Evolutionary conservation across 2,329 filamentous ascomycete genomes (phyloP), one percentile per base, ranked within the genome.

Genomic region (Moelleriella libera): DNA sequence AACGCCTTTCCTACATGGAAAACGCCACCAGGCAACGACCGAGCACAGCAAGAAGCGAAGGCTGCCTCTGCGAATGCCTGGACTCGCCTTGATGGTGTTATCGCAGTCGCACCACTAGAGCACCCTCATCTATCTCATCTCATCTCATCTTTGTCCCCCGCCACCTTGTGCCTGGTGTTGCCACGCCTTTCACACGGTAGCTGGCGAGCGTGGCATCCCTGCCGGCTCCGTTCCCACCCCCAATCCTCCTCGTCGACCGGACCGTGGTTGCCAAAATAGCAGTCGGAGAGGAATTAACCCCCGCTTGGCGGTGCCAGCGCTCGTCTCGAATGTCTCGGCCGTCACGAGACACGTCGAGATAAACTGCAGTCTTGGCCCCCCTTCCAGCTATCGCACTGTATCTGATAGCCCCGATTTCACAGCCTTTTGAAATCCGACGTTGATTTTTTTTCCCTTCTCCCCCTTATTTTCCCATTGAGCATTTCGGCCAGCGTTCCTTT

Each of bases 321-420:
- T 42, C 46, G 50, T 45, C 45, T 43, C 45, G 45, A 45, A 49
- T 54, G 55, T 55, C 54, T 51, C 51, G 49, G 51, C 45, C 45
- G 43, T 50, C 29, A 51, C 50, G 48, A 53, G 48, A 46, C 54
- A 47, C 49, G 48, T 50, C 49, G 50, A 53, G 50, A 49, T 46
- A 48, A 43, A 29, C 42, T 43, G 47, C 44, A 39, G 39, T 40
- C 43, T 46, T 32, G 34, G 46, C 41, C 29, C 30, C 39, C 30
- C 49, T n/a, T 45, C 45, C n/a, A 48, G 41, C 11, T 7, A 37
- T 37, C 32, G 11, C 32, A 37, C 11, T 11, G 32, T 11, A n/a
- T n/a, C n/a, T n/a, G n/a, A n/a, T n/a, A n/a, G n/a, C n/a, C n/a
- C n/a, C n/a, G n/a, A n/a, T n/a, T n/a, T n/a, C n/a, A n/a, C n/a